A percentile compares a stretch with the other conserved stretches of the same genome.
Evolutionary conservation across 768 basidiomycete species (phyloP).

Genomic region (Naganishia antarctica): DNA sequence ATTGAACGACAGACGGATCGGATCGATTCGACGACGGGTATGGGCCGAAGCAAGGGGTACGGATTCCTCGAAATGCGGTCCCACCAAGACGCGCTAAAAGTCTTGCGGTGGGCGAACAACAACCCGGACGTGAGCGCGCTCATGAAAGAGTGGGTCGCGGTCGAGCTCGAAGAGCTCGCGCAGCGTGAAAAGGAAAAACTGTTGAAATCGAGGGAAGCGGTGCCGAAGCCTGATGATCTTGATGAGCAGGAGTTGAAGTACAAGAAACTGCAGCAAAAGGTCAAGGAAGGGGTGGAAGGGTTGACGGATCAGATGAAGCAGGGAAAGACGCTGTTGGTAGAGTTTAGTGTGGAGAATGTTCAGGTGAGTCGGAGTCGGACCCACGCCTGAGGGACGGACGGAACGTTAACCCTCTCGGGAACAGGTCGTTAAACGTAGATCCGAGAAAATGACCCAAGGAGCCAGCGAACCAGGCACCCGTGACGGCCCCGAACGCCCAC

Average conservation of each 20-base stretch:
- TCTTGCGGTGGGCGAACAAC: conserved; percentile 91
- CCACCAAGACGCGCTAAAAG: conserved; percentile 83
- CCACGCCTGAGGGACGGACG: too few species aligned
- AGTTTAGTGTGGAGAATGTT: conserved; percentile 93
- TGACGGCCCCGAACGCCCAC: conserved; percentile 19
- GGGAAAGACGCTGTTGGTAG: conserved; percentile 68
- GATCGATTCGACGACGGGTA: conserved; percentile 79
- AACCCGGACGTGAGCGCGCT: conserved; percentile 63
- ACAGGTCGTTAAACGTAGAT: conserved; percentile 66
- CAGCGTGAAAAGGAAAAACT: conserved; percentile 44
- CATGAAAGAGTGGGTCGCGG: conserved; percentile 78
- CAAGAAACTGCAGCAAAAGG: conserved; percentile 61
- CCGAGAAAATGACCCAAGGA: conserved; percentile 50
- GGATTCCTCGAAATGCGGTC: conserved; percentile 86
- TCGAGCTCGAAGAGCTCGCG: conserved; percentile 56
- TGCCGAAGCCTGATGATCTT: conserved; percentile 29
- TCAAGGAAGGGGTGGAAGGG: conserved; percentile 48
- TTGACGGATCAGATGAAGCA: conserved; percentile 45
- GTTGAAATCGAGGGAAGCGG: conserved; percentile 35
- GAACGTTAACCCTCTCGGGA: too few species aligned
- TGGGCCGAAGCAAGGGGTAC: conserved; percentile 85
- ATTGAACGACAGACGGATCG: conserved; percentile 83
- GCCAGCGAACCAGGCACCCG: conserved; percentile 30
- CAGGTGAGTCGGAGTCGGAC: conserved; percentile 54
- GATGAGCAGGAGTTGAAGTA: conserved; percentile 56